These are phyloP conservation scores for Barnettozyma wickerhamii DNA, from an alignment of 805 yeast species.

Conservation along the genomic window DNA sequence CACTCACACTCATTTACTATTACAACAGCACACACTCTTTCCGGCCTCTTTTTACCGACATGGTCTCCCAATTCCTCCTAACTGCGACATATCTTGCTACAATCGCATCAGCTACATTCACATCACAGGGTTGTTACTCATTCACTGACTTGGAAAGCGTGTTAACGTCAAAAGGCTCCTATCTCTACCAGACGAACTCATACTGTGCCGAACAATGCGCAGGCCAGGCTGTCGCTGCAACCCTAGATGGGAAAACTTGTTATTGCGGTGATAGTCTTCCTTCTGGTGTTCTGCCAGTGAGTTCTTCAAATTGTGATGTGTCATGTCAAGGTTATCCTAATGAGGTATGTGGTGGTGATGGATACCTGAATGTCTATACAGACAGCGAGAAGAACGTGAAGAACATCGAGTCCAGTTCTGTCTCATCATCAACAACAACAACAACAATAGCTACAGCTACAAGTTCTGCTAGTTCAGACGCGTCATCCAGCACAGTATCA, in stretches of 20 bases:
- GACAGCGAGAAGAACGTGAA: too few species aligned
- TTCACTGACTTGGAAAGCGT: slow-evolving; percentile 20
- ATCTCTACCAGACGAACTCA: slow-evolving; percentile 54
- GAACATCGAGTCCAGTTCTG: too few species aligned
- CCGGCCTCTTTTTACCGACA: too few species aligned
- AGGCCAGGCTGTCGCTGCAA: slow-evolving; percentile 45
- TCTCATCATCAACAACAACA: slow-evolving; percentile 10
- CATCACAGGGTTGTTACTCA: slow-evolving; percentile 32
- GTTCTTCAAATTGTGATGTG: slow-evolving; percentile 34
- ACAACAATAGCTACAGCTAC: slow-evolving; percentile 15
- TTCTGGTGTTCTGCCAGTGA: slow-evolving; percentile 23
- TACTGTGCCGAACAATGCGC: slow-evolving; percentile 52
- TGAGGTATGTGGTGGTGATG: slow-evolving; percentile 61
- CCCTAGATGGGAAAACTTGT: slow-evolving; percentile 51
- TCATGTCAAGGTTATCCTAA: slow-evolving; percentile 56
- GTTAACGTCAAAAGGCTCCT: slow-evolving; percentile 38
- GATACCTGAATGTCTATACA: slow-evolving; percentile 41
- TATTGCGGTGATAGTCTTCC: slow-evolving; percentile 58
- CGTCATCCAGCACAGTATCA: too few species aligned
- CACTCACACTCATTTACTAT: too few species aligned
- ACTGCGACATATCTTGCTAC: not conserved
- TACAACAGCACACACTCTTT: too few species aligned
- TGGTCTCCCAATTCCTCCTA: too few species aligned
- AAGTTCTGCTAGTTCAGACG: not conserved
- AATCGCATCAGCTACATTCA: too few species aligned